Conservation (phyloP, 2,329 filamentous ascomycete genomes). For the Cryphonectria naterciae region DNA sequence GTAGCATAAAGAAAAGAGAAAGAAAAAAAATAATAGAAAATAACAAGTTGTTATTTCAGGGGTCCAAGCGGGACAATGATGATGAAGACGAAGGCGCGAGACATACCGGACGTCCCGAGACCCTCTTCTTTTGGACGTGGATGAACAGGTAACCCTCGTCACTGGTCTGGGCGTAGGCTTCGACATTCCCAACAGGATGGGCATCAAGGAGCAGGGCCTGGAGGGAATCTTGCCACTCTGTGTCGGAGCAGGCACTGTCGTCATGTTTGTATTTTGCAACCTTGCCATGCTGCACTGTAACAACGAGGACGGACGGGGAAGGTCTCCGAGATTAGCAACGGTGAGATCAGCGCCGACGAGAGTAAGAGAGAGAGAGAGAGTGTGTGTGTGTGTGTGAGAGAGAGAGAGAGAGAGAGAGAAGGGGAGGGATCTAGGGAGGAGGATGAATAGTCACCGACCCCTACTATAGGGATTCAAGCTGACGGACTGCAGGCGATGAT, state of each 20-base stretch:
- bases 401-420: not conserved
- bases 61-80: conserved; percentile 16
- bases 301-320: conserved; percentile 2
- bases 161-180: conserved; percentile 62
- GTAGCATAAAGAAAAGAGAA: not conserved
- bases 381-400: not conserved
- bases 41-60: not conserved
- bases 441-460: not conserved
- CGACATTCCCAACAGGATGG: conserved; percentile 56
- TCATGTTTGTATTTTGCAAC: conserved; percentile 56
- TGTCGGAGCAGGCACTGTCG: conserved; percentile 57
- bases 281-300: conserved; percentile 60
- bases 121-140: conserved; percentile 66
- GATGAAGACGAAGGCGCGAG: conserved; percentile 5
- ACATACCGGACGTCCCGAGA: conserved; percentile 70
- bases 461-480: not conserved
- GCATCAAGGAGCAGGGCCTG: conserved; percentile 57
- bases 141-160: conserved; percentile 60
- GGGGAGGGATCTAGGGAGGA: not conserved
- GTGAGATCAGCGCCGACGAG: conserved; percentile 4
- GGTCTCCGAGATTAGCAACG: conserved; percentile 17
- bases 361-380: not conserved
- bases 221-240: conserved; percentile 71
- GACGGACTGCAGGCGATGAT: not conserved
- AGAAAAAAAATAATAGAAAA: not conserved